Evolutionary conservation across 2,329 filamentous ascomycete species (phyloP).

Genomic region (Trichoderma lentiforme): DNA sequence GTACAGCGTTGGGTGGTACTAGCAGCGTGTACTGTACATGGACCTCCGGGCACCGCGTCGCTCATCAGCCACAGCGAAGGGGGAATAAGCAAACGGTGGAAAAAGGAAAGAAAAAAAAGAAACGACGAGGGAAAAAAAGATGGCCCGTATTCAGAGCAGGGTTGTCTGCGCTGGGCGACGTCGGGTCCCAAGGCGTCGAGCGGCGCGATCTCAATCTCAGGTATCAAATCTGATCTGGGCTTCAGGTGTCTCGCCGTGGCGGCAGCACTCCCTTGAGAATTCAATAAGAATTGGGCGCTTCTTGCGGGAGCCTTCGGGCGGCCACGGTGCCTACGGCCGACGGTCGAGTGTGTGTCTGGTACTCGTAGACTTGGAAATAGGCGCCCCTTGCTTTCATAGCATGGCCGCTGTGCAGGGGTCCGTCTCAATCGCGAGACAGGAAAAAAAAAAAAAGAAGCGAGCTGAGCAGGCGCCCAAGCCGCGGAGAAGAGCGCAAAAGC

Average conservation of each 20-base stretch:
- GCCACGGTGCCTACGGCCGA: slow-evolving; percentile 6
- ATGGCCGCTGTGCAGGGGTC: slow-evolving; percentile 19
- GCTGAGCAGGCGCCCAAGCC: neutral
- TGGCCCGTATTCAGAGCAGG: neutral
- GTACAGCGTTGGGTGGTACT: slow-evolving; percentile 1
- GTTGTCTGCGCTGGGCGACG: neutral
- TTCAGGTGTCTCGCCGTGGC: neutral
- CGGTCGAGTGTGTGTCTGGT: slow-evolving; percentile 4
- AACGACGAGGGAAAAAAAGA: neutral
- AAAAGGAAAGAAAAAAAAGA: slow-evolving; percentile 1
- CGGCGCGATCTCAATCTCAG: neutral
- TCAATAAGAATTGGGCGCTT: neutral
- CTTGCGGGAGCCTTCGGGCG: neutral
- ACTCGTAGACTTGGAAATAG: slow-evolving; percentile 5
- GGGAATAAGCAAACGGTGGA: neutral
- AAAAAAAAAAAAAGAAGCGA: slow-evolving; percentile 5
- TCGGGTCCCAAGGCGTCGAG: neutral
- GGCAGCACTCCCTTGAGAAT: neutral
- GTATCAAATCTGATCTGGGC: neutral
- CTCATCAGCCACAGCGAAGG: slow-evolving; percentile 16
- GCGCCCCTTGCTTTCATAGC: slow-evolving; percentile 17
- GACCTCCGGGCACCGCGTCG: neutral
- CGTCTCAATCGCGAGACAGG: slow-evolving; percentile 11
- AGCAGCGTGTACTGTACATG: slow-evolving; percentile 9
- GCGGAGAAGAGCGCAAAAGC: neutral